phyloP scores from a whole-genome alignment of 1,284 basidiomycete species.

The Inonotus obliquus region DNA sequence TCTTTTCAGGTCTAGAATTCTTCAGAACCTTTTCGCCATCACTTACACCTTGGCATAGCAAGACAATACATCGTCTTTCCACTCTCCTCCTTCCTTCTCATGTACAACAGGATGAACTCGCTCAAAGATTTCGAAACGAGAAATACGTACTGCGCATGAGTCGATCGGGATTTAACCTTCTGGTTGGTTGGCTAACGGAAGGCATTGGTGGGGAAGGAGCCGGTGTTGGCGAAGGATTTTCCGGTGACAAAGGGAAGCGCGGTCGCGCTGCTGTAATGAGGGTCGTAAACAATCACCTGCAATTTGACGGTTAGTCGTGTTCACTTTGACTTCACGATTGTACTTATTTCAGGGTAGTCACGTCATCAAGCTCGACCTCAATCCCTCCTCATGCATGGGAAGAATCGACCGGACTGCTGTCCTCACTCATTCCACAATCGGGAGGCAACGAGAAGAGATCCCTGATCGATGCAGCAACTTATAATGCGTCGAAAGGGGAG shows the following conservation, averaged over 20 bases:
- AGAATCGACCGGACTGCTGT: constrained; percentile 77
- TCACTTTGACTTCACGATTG: constrained; percentile 8
- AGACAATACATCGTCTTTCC: constrained; percentile 77
- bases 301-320: constrained; percentile 73
- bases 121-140: constrained; percentile 84
- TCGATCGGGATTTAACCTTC: constrained; percentile 85
- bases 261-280: constrained; percentile 84
- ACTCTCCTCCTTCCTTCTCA: constrained; percentile 83
- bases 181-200: constrained; percentile 95
- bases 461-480: constrained; percentile 56
- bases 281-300: constrained; percentile 90
- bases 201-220: constrained; percentile 83
- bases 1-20: constrained; percentile 63
- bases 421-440: constrained; percentile 67
- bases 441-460: constrained; percentile 34
- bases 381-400: constrained; percentile 68
- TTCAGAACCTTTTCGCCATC: constrained; percentile 69
- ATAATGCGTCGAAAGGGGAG: constrained; percentile 68
- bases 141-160: constrained; percentile 92
- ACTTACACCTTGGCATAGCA: constrained; percentile 65
- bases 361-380: constrained; percentile 61
- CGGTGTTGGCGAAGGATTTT: constrained; percentile 78
- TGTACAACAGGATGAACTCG: constrained; percentile 78
- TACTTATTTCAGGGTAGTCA: constrained; percentile 43
- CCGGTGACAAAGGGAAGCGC: constrained; percentile 75